Evolutionary conservation across 441 rosid genomes (phyloP), one percentile per base, ranked within the genome.

Genomic region (Dalechampia spathulata): DNA sequence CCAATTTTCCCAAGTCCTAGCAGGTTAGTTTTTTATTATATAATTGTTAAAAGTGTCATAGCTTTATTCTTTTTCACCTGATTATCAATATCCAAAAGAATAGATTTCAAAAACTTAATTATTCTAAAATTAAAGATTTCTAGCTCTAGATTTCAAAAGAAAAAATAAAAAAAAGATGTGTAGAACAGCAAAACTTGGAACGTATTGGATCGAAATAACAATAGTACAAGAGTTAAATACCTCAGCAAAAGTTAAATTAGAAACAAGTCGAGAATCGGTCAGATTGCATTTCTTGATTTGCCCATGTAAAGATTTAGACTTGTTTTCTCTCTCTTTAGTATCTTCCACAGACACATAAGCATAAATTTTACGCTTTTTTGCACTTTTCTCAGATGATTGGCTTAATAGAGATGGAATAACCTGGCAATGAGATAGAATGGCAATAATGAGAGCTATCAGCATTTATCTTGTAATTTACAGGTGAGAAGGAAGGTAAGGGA

Each of bases 341-440:
- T 74, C 76, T 75, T 82, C 80, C 27, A 72, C 68, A 44, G 88
- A 94, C 56, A 94, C 45, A 68, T 81, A 91, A 10, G 98, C 96
- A 69, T 81, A 79, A 44, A 79, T 56, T 53, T 80, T 69, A 12
- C 61, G 20, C 34, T 50, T 37, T n/a, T 72, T 76, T 46, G 60
- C 74, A 20, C 56, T 63, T 49, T 53, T 68, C 57, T 74, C 81
- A 45, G 50, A 45, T 57, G 71, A 72, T 41, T 70, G 71, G 37
- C 67, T 60, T 38, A 85, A 60, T 7, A 87, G 55, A 57, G 85
- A 80, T 6, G 99, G 99, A 64, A 94, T 86, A 41, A 86, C 96
- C 99, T 94, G 78, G 25, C 55, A 70, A 30, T 30, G 8, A 30
- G 8, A 30, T 3, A 30, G 8, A 30, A 8, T 30, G 8, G 8